These are phyloP conservation scores for Chaetomium olivaceum DNA, from an alignment of 2,329 filamentous ascomycete species.

Conservation along the genomic window DNA sequence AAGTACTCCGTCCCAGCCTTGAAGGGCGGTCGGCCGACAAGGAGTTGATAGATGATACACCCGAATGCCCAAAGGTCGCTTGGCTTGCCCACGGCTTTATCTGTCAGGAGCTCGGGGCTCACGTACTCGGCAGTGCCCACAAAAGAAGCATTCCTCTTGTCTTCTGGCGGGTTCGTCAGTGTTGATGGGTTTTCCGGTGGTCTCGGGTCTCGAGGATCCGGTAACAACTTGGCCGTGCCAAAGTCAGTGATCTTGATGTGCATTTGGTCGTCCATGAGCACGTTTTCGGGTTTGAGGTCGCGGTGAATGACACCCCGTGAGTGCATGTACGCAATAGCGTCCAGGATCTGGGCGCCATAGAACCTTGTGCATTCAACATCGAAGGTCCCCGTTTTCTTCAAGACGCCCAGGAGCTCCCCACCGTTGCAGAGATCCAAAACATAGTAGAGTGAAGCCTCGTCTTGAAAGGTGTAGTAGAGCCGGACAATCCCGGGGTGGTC, in stretches of 20 bases:
- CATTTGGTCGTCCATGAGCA: constrained; percentile 92
- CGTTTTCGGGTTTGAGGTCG: constrained; percentile 95
- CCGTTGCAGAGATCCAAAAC: constrained; percentile 91
- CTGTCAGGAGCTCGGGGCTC: constrained; percentile 92
- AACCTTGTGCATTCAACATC: constrained; percentile 93
- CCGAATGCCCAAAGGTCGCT: constrained; percentile 98
- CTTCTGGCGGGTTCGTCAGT: constrained; percentile 52
- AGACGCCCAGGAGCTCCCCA: constrained; percentile 84
- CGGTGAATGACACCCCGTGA: constrained; percentile 92
- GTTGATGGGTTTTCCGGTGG: constrained; percentile 46
- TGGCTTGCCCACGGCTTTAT: constrained; percentile 96
- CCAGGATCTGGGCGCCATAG: constrained; percentile 93
- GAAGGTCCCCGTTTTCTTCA: constrained; percentile 94
- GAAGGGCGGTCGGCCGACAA: constrained; percentile 95
- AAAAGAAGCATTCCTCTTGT: constrained; percentile 80
- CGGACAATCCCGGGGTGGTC: constrained; percentile 96
- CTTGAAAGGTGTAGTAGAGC: constrained; percentile 97
- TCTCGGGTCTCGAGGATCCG: constrained; percentile 54
- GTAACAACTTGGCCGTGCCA: constrained; percentile 92
- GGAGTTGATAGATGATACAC: constrained; percentile 93
- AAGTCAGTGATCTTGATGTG: constrained; percentile 99
- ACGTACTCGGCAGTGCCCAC: constrained; percentile 98
- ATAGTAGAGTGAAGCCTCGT: constrained; percentile 94
- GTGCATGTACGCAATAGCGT: constrained; percentile 98
- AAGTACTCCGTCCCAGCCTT: constrained; percentile 94